These are phyloP conservation scores for Xerocomus cyaneibrunnescens DNA, from an alignment of 1,284 basidiomycete genomes.

Conservation along the genomic window DNA sequence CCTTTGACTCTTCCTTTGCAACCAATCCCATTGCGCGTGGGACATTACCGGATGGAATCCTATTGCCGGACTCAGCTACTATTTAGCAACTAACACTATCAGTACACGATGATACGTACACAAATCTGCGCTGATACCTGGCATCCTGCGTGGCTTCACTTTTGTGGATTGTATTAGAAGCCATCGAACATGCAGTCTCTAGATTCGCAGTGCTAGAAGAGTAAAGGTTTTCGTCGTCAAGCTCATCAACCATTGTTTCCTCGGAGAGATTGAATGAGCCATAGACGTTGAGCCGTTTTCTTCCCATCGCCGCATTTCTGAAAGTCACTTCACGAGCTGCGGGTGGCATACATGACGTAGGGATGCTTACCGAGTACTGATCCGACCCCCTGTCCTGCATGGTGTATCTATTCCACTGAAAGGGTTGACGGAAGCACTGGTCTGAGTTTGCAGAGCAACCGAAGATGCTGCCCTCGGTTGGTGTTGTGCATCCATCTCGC, in stretches of 20 bases:
- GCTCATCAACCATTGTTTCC: background rate
- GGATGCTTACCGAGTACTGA: background rate
- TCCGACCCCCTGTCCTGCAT: background rate
- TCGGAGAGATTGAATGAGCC: background rate
- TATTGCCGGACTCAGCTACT: background rate
- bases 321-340: background rate
- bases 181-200: too few species aligned
- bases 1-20: background rate
- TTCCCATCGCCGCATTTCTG: background rate
- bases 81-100: too few species aligned
- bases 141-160: background rate
- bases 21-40: background rate
- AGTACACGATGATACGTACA: too few species aligned
- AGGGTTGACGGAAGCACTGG: too few species aligned
- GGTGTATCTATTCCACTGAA: background rate
- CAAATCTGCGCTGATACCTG: too few species aligned
- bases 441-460: too few species aligned
- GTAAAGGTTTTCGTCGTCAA: background rate
- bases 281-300: too few species aligned
- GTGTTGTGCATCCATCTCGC: too few species aligned
- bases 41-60: background rate
- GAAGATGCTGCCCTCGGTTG: background rate
- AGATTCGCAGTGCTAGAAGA: background rate
- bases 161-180: too few species aligned
- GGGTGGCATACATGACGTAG: background rate